Conservation (phyloP, 1,284 basidiomycete species). For the Rugosomyces carneus region DNA sequence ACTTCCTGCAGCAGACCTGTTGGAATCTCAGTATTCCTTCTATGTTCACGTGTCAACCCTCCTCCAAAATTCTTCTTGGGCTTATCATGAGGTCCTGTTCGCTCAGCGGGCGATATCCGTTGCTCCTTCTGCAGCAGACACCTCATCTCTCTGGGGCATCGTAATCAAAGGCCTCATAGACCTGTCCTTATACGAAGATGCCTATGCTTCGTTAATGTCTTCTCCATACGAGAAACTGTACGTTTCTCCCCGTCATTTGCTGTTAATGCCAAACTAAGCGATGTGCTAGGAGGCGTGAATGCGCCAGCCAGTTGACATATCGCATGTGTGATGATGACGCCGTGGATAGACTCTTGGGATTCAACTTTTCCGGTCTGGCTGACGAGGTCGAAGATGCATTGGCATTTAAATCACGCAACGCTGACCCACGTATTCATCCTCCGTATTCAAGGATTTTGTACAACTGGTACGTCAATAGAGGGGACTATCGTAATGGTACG, state of each 20-base stretch:
- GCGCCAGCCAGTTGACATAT: slow-evolving; percentile 75
- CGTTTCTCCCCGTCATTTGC: slow-evolving; percentile 28
- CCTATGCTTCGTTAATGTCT: slow-evolving; percentile 72
- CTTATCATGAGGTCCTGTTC: slow-evolving; percentile 66
- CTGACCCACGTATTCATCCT: slow-evolving; percentile 80
- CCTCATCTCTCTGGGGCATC: slow-evolving; percentile 67
- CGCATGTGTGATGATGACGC: slow-evolving; percentile 91
- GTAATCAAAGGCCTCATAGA: slow-evolving; percentile 76
- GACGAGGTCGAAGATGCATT: slow-evolving; percentile 87
- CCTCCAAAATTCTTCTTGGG: slow-evolving; percentile 56
- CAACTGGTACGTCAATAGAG: slow-evolving; percentile 84
- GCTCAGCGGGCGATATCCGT: slow-evolving; percentile 73
- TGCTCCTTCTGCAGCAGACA: slow-evolving; percentile 47
- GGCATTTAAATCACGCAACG: slow-evolving; percentile 92
- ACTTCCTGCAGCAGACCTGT: slow-evolving; percentile 51
- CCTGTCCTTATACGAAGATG: slow-evolving; percentile 75
- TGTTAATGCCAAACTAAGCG: not conserved
- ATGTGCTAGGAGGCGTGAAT: slow-evolving; percentile 66
- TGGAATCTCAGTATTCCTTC: slow-evolving; percentile 64
- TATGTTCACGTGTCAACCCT: slow-evolving; percentile 73
- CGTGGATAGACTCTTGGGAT: slow-evolving; percentile 72
- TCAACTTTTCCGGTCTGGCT: slow-evolving; percentile 84
- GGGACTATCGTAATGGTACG: slow-evolving; percentile 85
- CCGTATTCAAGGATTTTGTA: slow-evolving; percentile 94
- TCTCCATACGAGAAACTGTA: slow-evolving; percentile 74